Evolutionary conservation across 1,139 yeast genomes (phyloP), one percentile per base, ranked within the genome.

Genomic region (Geotrichum fermentans): DNA sequence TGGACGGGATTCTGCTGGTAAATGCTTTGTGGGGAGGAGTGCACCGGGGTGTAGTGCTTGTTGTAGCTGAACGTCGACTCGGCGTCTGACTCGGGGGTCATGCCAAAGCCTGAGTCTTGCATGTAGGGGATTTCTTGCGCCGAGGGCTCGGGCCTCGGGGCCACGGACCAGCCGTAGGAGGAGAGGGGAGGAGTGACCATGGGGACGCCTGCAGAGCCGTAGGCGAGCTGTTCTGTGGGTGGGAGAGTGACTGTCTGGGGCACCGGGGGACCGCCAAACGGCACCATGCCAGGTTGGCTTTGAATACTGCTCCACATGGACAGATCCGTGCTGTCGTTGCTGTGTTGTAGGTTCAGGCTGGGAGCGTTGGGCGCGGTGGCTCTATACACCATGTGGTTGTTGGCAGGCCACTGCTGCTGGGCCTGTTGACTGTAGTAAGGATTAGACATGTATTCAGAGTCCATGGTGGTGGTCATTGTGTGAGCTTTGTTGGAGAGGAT

Each of bases 361-460:
- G 39, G 39, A 3, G 39, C 14, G n/a, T 35, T 11, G 29, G 40
- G 10, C 11, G 30, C 14, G 10, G 14, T 11, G 17, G 29, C 4
- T 17, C 18, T 35, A n/a, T 24, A 8, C 39, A 18, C 16, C 36
- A 41, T 13, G 20, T 18, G 6, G 24, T 32, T n/a, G 45, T 21
- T 11, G 13, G 34, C 18, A 20, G 38, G 5, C 45, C 45, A 41
- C 21, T 21, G 36, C 32, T 37, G 40, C 2, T n/a, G 10, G 13
- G 36, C 21, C 14, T 29, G 43, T 29, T 30, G 43, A 17, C 32
- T 34, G 16, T 40, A 45, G 45, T 39, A 45, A 14, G 49, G 45
- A n/a, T 35, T 29, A 26, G 44, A 16, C 7, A 45, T 34, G 22
- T 32, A 45, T 28, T 45, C 49, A 39, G 44, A 16, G 41, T 45